Percentiles rank a stretch among this genome's conserved stretches.
Conservation (phyloP, 2,329 filamentous ascomycete genomes). For the Bipolaris victoriae region DNA sequence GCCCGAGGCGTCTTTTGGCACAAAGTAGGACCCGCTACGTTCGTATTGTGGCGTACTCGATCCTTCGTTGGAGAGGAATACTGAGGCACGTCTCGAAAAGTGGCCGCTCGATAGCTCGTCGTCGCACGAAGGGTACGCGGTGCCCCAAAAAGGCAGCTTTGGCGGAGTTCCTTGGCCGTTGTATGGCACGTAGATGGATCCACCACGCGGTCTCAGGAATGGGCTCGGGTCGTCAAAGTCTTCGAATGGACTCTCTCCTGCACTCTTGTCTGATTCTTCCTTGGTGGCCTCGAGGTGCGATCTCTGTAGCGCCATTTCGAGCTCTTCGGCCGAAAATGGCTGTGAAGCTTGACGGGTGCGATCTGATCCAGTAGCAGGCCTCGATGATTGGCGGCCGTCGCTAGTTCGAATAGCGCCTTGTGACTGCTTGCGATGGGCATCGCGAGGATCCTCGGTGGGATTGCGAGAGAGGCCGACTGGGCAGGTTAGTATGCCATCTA, state of each 20-base stretch:
- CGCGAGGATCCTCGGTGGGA: constrained; percentile 42
- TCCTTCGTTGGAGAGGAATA: constrained; percentile 13
- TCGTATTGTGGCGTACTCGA: constrained; percentile 24
- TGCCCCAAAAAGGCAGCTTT: constrained; percentile 29
- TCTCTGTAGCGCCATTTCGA: constrained; percentile 52
- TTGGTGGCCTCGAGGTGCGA: constrained; percentile 46
- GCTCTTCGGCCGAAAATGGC: constrained; percentile 54
- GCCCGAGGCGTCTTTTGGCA: constrained; percentile 16
- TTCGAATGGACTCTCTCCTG: constrained; percentile 24
- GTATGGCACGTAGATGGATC: constrained; percentile 35
- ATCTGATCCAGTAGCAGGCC: constrained; percentile 35
- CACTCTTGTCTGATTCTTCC: constrained; percentile 39
- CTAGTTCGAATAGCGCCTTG: constrained; percentile 38
- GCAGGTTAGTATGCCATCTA: constrained; percentile 23
- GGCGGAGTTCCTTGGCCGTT: constrained; percentile 32
- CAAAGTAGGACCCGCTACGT: constrained; percentile 24
- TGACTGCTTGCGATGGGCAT: constrained; percentile 33
- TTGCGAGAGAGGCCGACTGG: constrained; percentile 46
- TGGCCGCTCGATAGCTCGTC: constrained; percentile 15
- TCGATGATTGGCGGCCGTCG: constrained; percentile 30
- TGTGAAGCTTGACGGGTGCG: constrained; percentile 38
- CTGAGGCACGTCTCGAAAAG: constrained; percentile 22
- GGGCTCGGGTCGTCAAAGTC: constrained; percentile 30
- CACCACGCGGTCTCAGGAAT: constrained; percentile 32
- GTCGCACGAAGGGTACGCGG: constrained; percentile 22